A percentile compares a stretch with the other conserved stretches of the same genome.
Evolutionary conservation across 2,329 filamentous ascomycete genomes (phyloP).

Genomic region (Phialophora tarda): DNA sequence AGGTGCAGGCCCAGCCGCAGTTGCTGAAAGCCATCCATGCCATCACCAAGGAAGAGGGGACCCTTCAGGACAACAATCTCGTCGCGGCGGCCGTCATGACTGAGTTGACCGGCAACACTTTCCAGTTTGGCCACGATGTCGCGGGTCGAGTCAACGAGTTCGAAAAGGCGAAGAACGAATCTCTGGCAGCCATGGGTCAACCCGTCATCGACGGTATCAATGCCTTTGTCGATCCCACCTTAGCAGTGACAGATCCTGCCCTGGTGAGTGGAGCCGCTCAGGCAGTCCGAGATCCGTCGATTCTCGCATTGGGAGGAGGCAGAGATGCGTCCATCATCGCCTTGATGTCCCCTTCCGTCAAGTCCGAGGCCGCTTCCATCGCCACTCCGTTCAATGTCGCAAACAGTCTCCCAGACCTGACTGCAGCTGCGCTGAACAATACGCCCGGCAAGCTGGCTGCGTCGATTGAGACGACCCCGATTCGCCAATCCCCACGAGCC

Average conservation of each 20-base stretch:
- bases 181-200: neutral
- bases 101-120: slow-evolving; percentile 28
- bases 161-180: slow-evolving; percentile 1
- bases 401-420: neutral
- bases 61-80: slow-evolving; percentile 15
- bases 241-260: neutral
- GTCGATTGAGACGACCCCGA: slow-evolving; percentile 1
- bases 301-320: neutral
- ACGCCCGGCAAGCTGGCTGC: neutral
- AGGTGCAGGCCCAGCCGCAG: slow-evolving; percentile 13
- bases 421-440: slow-evolving; percentile 1
- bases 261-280: neutral
- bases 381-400: neutral
- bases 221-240: neutral
- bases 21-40: slow-evolving; percentile 27
- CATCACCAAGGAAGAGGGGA: slow-evolving; percentile 19
- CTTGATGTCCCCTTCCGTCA: slow-evolving; percentile 18
- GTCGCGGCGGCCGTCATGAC: slow-evolving; percentile 25
- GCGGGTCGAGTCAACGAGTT: slow-evolving; percentile 21
- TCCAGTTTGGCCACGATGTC: slow-evolving; percentile 21
- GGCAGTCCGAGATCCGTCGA: slow-evolving; percentile 2
- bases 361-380: slow-evolving; percentile 19
- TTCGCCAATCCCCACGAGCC: neutral
- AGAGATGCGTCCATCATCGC: slow-evolving; percentile 12
- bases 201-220: neutral